Evolutionary conservation across 169 alveolate species (phyloP).

Genomic region (Plasmodium malariae): DNA sequence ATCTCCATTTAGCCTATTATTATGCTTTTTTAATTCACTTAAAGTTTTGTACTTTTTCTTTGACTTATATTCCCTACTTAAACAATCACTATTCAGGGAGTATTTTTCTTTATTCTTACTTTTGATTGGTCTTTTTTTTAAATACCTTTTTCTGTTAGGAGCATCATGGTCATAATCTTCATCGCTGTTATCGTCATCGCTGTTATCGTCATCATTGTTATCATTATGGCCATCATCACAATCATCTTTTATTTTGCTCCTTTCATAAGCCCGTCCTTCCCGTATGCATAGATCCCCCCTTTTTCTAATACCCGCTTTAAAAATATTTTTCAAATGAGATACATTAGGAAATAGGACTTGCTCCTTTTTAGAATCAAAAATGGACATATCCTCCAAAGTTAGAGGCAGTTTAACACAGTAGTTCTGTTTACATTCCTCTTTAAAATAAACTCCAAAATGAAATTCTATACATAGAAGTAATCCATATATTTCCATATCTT

Average conservation of each 20-base stretch:
- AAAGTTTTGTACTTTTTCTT: background rate
- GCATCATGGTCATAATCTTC: too few relatives aligned
- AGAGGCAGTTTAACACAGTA: conserved; percentile 42
- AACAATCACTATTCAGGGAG: too few relatives aligned
- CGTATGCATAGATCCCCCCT: background rate
- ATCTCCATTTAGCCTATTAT: too few relatives aligned
- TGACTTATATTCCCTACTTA: background rate
- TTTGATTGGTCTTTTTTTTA: background rate
- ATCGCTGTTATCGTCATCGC: too few relatives aligned
- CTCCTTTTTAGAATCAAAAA: conserved; percentile 31
- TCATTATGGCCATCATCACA: background rate
- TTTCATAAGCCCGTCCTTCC: background rate
- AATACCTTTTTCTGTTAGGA: too few relatives aligned
- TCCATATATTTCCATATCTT: conserved; percentile 48
- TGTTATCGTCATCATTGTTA: background rate
- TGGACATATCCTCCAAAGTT: conserved; percentile 63
- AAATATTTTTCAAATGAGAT: conserved; percentile 17
- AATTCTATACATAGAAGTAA: conserved; percentile 43
- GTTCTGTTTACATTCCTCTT: conserved; percentile 37
- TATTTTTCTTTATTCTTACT: too few relatives aligned
- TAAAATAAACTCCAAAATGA: conserved; percentile 71
- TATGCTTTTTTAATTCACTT: too few relatives aligned
- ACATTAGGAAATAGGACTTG: conserved; percentile 36
- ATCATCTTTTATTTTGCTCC: too few relatives aligned
- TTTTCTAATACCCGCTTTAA: background rate